phyloP scores from a whole-genome alignment of 1,139 yeast species.

The Sugiyamaella neomexicana region DNA sequence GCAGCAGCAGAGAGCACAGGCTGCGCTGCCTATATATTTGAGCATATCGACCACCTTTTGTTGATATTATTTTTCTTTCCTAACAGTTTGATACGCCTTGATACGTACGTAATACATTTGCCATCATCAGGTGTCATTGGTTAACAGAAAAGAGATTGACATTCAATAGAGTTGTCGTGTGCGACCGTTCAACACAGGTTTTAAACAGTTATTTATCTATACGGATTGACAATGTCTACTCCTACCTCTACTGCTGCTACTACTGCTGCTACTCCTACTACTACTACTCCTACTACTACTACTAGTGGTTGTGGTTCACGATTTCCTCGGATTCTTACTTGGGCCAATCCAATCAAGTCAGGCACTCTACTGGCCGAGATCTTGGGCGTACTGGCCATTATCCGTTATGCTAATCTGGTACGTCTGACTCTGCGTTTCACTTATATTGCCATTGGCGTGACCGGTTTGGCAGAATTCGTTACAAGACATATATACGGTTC shows the following conservation, averaged over 20 bases:
- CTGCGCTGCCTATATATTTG: neutral
- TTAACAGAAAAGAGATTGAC: no score
- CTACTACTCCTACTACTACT: neutral
- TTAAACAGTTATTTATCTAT: neutral
- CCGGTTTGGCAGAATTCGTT: conserved; percentile 38
- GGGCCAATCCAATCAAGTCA: conserved; percentile 80
- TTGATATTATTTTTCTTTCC: neutral
- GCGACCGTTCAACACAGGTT: no score
- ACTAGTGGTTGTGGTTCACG: neutral
- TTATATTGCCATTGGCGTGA: conserved; percentile 42
- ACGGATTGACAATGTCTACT: neutral
- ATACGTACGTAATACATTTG: no score
- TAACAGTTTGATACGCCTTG: no score
- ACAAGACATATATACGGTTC: conserved; percentile 40
- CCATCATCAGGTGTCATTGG: no score
- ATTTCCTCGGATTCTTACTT: conserved; percentile 58
- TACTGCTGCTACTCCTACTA: neutral
- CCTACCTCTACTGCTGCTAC: neutral
- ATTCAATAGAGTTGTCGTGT: no score
- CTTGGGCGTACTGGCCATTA: conserved; percentile 56
- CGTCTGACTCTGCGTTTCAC: conserved; percentile 59
- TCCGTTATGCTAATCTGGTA: conserved; percentile 70
- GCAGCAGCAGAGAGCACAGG: no score
- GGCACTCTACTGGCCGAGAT: conserved; percentile 74
- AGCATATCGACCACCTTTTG: neutral